phyloP scores from a whole-genome alignment of 2,329 filamentous ascomycete species.

The Juglanconis sp. region DNA sequence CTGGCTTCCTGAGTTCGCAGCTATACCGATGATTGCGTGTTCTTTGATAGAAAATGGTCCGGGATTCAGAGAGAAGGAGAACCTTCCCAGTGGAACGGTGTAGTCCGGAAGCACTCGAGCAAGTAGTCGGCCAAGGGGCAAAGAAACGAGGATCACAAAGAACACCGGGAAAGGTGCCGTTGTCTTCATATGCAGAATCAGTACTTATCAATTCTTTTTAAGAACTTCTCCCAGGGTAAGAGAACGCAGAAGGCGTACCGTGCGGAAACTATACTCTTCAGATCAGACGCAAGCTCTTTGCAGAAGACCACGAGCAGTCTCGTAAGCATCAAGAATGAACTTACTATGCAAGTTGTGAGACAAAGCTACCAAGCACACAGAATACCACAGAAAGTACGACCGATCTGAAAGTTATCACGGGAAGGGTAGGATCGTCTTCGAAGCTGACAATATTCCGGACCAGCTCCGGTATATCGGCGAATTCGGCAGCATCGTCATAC shows the following conservation, averaged over 20 bases:
- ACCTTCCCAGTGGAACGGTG: constrained; percentile 12
- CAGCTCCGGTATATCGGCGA: constrained; percentile 17
- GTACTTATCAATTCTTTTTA: neutral
- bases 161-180: constrained; percentile 20
- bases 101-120: constrained; percentile 19
- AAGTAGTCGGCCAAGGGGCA: constrained; percentile 19
- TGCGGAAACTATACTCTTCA: constrained; percentile 12
- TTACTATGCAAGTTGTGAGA: constrained; percentile 18
- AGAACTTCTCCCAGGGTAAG: neutral
- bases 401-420: constrained; percentile 21
- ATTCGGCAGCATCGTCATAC: constrained; percentile 2
- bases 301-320: neutral
- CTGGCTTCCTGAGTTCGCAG: constrained; percentile 20
- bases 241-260: neutral
- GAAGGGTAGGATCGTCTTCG: constrained; percentile 19
- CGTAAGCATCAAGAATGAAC: neutral
- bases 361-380: constrained; percentile 18
- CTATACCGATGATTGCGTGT: constrained; percentile 23
- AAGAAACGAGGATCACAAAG: constrained; percentile 22
- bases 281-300: neutral
- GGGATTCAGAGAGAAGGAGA: constrained; percentile 21
- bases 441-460: constrained; percentile 23
- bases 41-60: constrained; percentile 22
- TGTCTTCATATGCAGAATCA: neutral
- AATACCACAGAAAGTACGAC: constrained; percentile 18